phyloP scores from a whole-genome alignment of 345 rosid species.

The Litchi chinensis region DNA sequence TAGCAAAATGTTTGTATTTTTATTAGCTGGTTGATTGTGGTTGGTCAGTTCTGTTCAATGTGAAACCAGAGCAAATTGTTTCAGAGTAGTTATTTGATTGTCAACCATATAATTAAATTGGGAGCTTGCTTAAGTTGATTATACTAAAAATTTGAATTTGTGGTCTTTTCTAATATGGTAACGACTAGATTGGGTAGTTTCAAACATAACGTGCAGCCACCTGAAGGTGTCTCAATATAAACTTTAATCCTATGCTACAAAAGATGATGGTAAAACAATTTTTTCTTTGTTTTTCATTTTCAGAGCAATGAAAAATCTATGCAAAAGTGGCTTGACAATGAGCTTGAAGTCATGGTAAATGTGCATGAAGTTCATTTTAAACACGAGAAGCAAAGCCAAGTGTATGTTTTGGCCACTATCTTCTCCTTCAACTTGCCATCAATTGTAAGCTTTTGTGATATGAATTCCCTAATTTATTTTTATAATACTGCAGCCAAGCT shows the following conservation, averaged over 20 bases:
- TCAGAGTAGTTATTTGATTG: neutral
- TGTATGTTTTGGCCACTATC: conserved; percentile 47
- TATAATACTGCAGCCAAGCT: conserved; percentile 44
- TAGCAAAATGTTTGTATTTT: conserved; percentile 4
- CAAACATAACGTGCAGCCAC: neutral
- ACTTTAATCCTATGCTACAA: conserved; percentile 2
- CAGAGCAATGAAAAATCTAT: conserved; percentile 65
- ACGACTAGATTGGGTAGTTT: conserved; percentile 1
- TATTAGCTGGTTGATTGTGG: conserved; percentile 12
- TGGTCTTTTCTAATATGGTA: conserved; percentile 7
- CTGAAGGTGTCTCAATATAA: conserved; percentile 1
- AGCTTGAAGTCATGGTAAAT: conserved; percentile 75
- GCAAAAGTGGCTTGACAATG: conserved; percentile 74
- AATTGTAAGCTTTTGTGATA: conserved; percentile 13
- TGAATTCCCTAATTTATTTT: conserved; percentile 13
- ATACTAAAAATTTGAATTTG: neutral
- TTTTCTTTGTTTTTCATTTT: conserved; percentile 17
- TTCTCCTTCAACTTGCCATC: conserved; percentile 12
- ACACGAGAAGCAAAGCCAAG: conserved; percentile 74
- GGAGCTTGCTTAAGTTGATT: neutral
- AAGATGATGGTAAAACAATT: conserved; percentile 5
- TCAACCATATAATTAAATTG: neutral
- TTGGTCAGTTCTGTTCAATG: conserved; percentile 23
- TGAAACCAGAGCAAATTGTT: conserved; percentile 12
- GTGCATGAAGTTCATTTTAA: conserved; percentile 74